These are phyloP conservation scores for Phytophthora nicotianae DNA, from an alignment of 352 stramenopile species.

Conservation along the genomic window DNA sequence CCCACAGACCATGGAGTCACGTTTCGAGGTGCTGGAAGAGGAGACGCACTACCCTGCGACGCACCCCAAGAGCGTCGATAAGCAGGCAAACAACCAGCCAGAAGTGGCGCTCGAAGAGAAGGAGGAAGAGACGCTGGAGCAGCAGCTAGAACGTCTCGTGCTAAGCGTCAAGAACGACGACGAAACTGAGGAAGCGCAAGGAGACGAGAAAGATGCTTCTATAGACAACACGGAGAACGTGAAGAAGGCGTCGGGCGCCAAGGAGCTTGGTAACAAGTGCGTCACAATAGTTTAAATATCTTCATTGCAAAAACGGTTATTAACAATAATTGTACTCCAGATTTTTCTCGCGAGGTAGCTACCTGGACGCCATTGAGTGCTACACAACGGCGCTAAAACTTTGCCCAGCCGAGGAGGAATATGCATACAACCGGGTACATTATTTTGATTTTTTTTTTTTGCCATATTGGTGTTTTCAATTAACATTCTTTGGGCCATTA, in stretches of 20 bases:
- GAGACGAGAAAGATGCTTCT: slow-evolving; percentile 31
- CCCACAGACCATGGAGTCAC: slow-evolving; percentile 39
- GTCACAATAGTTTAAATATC: slow-evolving; percentile 9
- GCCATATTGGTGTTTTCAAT: not conserved
- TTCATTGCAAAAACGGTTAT: too few species aligned
- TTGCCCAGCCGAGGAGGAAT: slow-evolving; percentile 74
- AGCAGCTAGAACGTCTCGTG: slow-evolving; percentile 62
- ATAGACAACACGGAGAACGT: slow-evolving; percentile 41
- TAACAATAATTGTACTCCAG: too few species aligned
- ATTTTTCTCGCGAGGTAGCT: slow-evolving; percentile 71
- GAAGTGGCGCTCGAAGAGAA: slow-evolving; percentile 18
- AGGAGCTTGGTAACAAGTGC: slow-evolving; percentile 87
- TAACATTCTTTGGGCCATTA: slow-evolving; percentile 4
- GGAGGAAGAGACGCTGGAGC: slow-evolving; percentile 66
- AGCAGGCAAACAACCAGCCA: slow-evolving; percentile 14
- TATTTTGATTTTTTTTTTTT: not conserved
- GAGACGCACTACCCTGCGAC: slow-evolving; percentile 74
- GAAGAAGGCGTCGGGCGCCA: slow-evolving; percentile 73
- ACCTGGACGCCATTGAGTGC: slow-evolving; percentile 83
- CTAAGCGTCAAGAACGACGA: slow-evolving; percentile 36
- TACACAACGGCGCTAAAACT: slow-evolving; percentile 87
- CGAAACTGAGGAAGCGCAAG: slow-evolving; percentile 30
- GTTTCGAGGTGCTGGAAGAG: slow-evolving; percentile 88
- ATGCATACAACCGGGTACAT: slow-evolving; percentile 77
- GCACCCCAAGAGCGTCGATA: slow-evolving; percentile 35